Evolutionary conservation across 345 rosid species (phyloP).

Genomic region (Hirschfeldia incana): DNA sequence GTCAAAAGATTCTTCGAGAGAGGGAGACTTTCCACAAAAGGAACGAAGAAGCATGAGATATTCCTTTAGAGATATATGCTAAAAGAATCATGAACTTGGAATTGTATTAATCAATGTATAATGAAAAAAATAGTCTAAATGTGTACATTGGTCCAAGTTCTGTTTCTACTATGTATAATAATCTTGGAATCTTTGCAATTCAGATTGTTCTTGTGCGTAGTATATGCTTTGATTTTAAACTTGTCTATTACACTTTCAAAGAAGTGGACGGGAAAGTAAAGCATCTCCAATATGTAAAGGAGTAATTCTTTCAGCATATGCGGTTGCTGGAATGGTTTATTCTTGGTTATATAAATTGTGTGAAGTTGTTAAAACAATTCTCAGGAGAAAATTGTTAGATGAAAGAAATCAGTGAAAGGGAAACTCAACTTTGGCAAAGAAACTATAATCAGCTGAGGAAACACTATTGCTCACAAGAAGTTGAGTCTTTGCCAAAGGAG

Average conservation of each 20-base stretch:
- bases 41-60: not conserved
- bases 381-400: constrained; percentile 1
- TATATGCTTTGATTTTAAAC: not conserved
- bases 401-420: constrained; percentile 47
- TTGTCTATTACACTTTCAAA: not conserved
- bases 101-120: too few species aligned
- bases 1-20: constrained; percentile 43
- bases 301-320: not conserved
- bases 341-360: constrained; percentile 21
- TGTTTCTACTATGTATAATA: too few species aligned
- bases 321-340: constrained; percentile 18
- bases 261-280: not conserved
- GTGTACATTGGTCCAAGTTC: too few species aligned
- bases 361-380: not conserved
- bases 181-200: too few species aligned
- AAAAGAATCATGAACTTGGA: too few species aligned
- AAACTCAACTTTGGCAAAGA: constrained; percentile 44
- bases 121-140: too few species aligned
- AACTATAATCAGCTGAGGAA: not conserved
- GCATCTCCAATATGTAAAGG: not conserved
- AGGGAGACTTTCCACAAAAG: constrained; percentile 16
- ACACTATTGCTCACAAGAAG: not conserved
- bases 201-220: not conserved
- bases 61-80: not conserved
- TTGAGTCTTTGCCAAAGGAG: constrained; percentile 52